Evolutionary conservation across 1,139 yeast species (phyloP), one percentile per base, ranked within the genome.

Genomic region (Geotrichum citri-aurantii): DNA sequence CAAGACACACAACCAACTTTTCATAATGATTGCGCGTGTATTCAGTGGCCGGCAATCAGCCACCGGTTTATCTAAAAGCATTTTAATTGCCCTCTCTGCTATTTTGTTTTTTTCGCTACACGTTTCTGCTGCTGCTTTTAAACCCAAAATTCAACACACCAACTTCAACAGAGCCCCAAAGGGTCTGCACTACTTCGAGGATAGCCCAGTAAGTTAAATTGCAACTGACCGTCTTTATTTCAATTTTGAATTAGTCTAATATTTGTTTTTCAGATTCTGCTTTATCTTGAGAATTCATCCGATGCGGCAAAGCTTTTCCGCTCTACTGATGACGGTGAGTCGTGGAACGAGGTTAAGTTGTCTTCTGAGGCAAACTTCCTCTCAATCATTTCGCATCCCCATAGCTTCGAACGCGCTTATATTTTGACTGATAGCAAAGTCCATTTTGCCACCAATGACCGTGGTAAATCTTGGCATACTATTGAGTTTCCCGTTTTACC

Each of bases 311-410:
- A 63, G 4, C 69, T 84, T 1, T 72, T 63, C 47, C 65, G 79
- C 10, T 84, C 92, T 0, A 73, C 69, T 17, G 80, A 87, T 67
- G 83, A 84, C 64, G 95, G 95, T 7, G 75, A 69, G 21, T 67
- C 75, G 0, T 88, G 88, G 86, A 64, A 70, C 0, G 64, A 65
- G 14, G 70, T 80, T 54, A 73, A 65, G n/a, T 54, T 63, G 11
- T 62, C 65, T 21, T 61, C 68, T 27, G 66, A 70, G 5, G 71
- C 70, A n/a, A 65, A 66, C 5, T 67, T 78, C 1, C 59, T 68
- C 0, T 58, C 59, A 2, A 59, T 84, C 27, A 68, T 75, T 50
- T 71, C 79, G 51, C 87, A 83, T 66, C 78, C 80, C 1, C 73
- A 74, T 57, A 71, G 77, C 61, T 73, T 72, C 33, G 70, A 76